Percentiles rank a stretch among this genome's conserved stretches.
These are phyloP conservation scores for Pulveroboletus ravenelii DNA, from an alignment of 768 basidiomycete species.

Conservation along the genomic window DNA sequence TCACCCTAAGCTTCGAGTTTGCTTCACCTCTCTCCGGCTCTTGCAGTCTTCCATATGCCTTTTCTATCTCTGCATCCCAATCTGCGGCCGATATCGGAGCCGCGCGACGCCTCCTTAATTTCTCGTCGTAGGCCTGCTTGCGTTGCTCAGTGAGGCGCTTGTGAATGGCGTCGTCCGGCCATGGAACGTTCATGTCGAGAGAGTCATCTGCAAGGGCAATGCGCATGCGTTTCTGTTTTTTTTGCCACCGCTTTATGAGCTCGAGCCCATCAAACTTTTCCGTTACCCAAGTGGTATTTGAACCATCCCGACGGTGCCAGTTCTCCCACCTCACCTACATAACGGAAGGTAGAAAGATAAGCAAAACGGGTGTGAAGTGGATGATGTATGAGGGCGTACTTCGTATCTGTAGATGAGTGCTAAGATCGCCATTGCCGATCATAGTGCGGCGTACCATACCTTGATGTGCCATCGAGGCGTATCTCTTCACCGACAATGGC, in stretches of 20 bases:
- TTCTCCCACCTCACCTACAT: slow-evolving; percentile 47
- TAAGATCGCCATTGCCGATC: slow-evolving; percentile 1
- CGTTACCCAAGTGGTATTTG: slow-evolving; percentile 52
- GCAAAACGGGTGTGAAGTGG: neutral
- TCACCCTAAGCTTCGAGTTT: slow-evolving; percentile 20
- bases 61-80: slow-evolving; percentile 29
- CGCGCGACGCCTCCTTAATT: slow-evolving; percentile 23
- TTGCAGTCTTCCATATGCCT: slow-evolving; percentile 12
- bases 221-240: slow-evolving; percentile 30
- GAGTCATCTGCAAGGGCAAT: slow-evolving; percentile 25
- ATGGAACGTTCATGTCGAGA: slow-evolving; percentile 36
- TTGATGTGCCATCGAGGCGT: slow-evolving; percentile 26
- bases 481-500: slow-evolving; percentile 31
- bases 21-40: slow-evolving; percentile 26
- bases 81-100: slow-evolving; percentile 7
- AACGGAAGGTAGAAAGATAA: neutral
- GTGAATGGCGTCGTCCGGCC: slow-evolving; percentile 40
- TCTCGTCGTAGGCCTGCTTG: slow-evolving; percentile 44
- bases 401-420: slow-evolving; percentile 24
- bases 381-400: slow-evolving; percentile 16
- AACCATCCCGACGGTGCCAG: slow-evolving; percentile 49
- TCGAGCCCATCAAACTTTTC: slow-evolving; percentile 11
- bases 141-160: slow-evolving; percentile 41
- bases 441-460: slow-evolving; percentile 11
- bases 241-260: slow-evolving; percentile 33